phyloP scores from a whole-genome alignment of 208 protist genomes.

The Wallacemonas sp. region DNA sequence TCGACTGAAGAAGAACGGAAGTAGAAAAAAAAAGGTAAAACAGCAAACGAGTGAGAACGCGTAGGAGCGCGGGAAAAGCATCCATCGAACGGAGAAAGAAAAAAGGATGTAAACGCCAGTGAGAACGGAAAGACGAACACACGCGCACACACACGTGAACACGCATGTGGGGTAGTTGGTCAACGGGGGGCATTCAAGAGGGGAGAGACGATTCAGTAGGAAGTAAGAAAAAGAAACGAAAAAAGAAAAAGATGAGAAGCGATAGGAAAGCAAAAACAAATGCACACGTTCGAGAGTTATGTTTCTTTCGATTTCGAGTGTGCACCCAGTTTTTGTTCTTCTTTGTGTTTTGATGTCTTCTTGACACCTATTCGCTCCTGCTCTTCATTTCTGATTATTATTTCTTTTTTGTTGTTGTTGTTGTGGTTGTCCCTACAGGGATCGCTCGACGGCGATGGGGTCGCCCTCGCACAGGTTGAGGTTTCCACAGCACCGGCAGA shows the following conservation, averaged over 20 bases:
- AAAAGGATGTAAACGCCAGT: background rate
- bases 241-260: background rate
- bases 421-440: background rate
- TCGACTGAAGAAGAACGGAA: no score
- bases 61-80: background rate
- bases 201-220: no score
- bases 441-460: conserved; percentile 5
- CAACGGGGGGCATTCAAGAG: no score
- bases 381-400: background rate
- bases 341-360: conserved; percentile 13
- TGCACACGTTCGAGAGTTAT: background rate
- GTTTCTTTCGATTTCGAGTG: background rate
- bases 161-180: no score
- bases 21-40: conserved; percentile 8
- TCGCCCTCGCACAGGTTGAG: conserved; percentile 29
- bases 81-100: conserved; percentile 8
- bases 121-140: background rate
- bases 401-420: background rate
- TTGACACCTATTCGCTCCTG: background rate
- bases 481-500: conserved; percentile 74
- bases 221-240: no score
- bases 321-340: background rate
- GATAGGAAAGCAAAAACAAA: background rate
- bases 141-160: background rate
- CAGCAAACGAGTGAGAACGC: background rate